These are phyloP conservation scores for Panaeolus cyanescens DNA, from an alignment of 768 basidiomycete species.

Conservation along the genomic window DNA sequence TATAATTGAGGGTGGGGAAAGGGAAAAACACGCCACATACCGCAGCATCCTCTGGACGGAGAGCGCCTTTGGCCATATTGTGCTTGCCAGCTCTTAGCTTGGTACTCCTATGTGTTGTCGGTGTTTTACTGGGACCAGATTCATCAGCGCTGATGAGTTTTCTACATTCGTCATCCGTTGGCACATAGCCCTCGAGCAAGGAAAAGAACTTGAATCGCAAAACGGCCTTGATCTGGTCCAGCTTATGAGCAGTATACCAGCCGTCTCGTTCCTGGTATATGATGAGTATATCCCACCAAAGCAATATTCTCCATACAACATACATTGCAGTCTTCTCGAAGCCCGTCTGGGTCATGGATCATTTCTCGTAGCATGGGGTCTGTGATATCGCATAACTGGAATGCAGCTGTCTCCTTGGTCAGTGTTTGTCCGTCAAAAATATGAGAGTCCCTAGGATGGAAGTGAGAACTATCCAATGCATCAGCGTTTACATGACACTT, in stretches of 20 bases:
- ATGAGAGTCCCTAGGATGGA: conserved; percentile 62
- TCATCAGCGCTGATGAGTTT: conserved; percentile 54
- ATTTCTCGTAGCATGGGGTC: conserved; percentile 84
- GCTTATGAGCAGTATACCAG: conserved; percentile 78
- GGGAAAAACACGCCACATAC: conserved; percentile 42
- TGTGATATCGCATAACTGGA: conserved; percentile 90
- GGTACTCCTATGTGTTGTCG: conserved; percentile 44
- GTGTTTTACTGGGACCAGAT: conserved; percentile 32
- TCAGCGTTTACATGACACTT: conserved; percentile 8
- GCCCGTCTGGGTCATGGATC: conserved; percentile 72
- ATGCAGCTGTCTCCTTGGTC: conserved; percentile 86
- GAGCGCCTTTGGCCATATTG: conserved; percentile 87
- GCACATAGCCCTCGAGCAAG: conserved; percentile 68
- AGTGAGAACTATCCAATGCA: neutral
- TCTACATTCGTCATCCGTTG: conserved; percentile 74
- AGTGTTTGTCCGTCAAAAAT: conserved; percentile 86
- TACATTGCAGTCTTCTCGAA: conserved; percentile 77
- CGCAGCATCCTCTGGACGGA: conserved; percentile 82
- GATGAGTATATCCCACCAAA: neutral
- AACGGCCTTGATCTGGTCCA: conserved; percentile 84
- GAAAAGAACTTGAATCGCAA: conserved; percentile 86
- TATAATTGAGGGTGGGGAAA: neutral
- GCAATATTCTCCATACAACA: conserved; percentile 26
- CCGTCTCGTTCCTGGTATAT: conserved; percentile 78
- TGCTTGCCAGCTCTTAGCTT: conserved; percentile 71